phyloP scores from a whole-genome alignment of 139 green algal species.

The Tetradesmus lagerheimii region DNA sequence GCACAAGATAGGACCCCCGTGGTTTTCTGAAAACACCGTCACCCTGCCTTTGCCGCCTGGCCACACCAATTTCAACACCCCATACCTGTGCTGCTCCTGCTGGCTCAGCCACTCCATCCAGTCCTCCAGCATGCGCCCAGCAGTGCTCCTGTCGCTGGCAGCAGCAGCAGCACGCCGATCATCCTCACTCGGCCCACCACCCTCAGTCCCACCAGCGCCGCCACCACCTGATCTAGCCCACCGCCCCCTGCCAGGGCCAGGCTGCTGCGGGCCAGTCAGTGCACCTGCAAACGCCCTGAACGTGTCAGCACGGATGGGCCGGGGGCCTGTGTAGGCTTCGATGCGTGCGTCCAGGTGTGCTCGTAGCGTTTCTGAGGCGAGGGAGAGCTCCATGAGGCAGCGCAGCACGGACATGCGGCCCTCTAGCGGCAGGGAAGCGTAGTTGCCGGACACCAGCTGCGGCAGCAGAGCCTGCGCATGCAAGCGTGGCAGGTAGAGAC shows the following conservation, averaged over 20 bases:
- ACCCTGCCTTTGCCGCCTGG: too few species aligned
- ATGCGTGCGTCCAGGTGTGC: constrained; percentile 66
- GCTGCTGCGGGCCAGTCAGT: not conserved
- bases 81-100: constrained; percentile 12
- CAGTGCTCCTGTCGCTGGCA: constrained; percentile 1
- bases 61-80: too few species aligned
- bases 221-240: not conserved
- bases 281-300: constrained; percentile 20
- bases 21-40: too few species aligned
- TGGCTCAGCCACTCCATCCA: constrained; percentile 39
- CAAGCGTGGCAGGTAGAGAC: not conserved
- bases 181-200: not conserved
- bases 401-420: constrained; percentile 76
- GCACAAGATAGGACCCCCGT: too few species aligned
- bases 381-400: constrained; percentile 68
- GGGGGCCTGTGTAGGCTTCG: constrained; percentile 51
- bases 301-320: not conserved
- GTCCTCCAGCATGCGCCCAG: constrained; percentile 23
- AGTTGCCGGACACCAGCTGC: constrained; percentile 68
- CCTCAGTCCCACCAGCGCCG: not conserved
- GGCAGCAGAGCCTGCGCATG: constrained; percentile 49
- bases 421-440: constrained; percentile 60
- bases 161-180: constrained; percentile 2
- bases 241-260: not conserved
- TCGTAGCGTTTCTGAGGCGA: constrained; percentile 71